These are phyloP conservation scores for Pseudogymnoascus sp. DNA, from an alignment of 2,329 filamentous ascomycete species.

Conservation along the genomic window DNA sequence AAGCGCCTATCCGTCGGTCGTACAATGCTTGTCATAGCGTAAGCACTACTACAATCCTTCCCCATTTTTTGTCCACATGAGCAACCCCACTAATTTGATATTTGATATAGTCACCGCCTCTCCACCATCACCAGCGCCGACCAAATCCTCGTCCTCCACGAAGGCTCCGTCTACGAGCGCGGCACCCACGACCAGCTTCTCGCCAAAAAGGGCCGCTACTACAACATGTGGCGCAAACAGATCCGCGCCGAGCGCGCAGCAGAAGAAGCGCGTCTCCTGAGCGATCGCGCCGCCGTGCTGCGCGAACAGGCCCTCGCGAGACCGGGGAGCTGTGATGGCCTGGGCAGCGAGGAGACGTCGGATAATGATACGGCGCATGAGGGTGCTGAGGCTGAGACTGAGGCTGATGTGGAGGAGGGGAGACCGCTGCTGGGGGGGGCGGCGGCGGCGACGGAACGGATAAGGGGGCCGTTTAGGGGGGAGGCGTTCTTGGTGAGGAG, in stretches of 20 bases:
- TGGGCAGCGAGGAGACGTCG: background rate
- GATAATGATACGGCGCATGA: background rate
- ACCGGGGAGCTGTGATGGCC: background rate
- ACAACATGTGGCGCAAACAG: constrained; percentile 82
- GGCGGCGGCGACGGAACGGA: background rate
- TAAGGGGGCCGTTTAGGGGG: background rate
- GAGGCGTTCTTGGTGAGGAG: background rate
- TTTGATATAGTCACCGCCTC: constrained; percentile 57
- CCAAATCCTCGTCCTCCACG: constrained; percentile 75
- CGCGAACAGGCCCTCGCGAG: constrained; percentile 20
- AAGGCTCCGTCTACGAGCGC: constrained; percentile 68
- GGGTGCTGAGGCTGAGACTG: background rate
- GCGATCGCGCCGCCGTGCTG: constrained; percentile 26
- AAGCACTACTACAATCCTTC: constrained; percentile 33
- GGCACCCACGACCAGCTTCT: constrained; percentile 76
- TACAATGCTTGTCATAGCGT: constrained; percentile 92
- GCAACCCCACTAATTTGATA: background rate
- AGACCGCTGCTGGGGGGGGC: background rate
- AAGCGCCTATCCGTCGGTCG: constrained; percentile 74
- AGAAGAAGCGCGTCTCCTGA: constrained; percentile 41
- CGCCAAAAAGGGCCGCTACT: constrained; percentile 63
- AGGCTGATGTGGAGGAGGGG: background rate
- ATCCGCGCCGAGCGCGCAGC: constrained; percentile 68
- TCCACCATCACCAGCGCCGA: constrained; percentile 89
- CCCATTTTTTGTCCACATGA: constrained; percentile 16